Base-by-base conservation (phyloP, 768 basidiomycete species). In the Suillus brevipes region DNA sequence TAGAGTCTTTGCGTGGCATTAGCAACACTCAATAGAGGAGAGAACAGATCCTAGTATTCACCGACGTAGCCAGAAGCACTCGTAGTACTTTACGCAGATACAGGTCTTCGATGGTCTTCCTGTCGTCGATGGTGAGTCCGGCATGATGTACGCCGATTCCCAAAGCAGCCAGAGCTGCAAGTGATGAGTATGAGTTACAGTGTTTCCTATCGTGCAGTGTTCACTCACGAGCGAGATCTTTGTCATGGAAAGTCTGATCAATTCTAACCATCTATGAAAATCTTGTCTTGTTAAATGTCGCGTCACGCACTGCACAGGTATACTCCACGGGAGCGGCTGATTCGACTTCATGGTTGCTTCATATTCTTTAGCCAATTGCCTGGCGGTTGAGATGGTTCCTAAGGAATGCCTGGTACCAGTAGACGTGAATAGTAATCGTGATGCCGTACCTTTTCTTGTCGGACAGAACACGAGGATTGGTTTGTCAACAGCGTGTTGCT, bases 121-220 rank as follows among this genome's bases (percentile, higher is more conserved):
- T 85, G 71, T 98, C 96, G 31, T 89, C 84, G 50, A 85, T 73
- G 14, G 80, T 84, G 60, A 98, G 77, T 2, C 97, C 97, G 6
- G 95, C 97, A 72, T 99, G 96, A 73, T 99, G 97, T 8, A 94
- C 85, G 13, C 94, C 95, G 57, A 99, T 87, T 1, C 97, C 97
- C 61, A 75, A 76, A 1, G 79, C 74, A n/a, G 87, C 88, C 38
- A 96, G 80, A 37, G 83, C 91, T 89, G 68, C 60, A 64, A 55
- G 60, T 8, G 25, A 36, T 61, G 43, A 50, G 52, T 10, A 56
- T 9, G 2, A 66, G 36, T 20, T n/a, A 34, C 43, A 8, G 28
- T 13, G 23, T 16, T 47, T 9, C 42, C 56, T 40, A 25, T 60
- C 73, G n/a, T 68, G 81, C 69, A 28, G 25, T 42, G 23, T 31